Evolutionary conservation across 257 asterid species (phyloP), one percentile per base, ranked within the genome.

Genomic region (Haberlea rhodopensis): DNA sequence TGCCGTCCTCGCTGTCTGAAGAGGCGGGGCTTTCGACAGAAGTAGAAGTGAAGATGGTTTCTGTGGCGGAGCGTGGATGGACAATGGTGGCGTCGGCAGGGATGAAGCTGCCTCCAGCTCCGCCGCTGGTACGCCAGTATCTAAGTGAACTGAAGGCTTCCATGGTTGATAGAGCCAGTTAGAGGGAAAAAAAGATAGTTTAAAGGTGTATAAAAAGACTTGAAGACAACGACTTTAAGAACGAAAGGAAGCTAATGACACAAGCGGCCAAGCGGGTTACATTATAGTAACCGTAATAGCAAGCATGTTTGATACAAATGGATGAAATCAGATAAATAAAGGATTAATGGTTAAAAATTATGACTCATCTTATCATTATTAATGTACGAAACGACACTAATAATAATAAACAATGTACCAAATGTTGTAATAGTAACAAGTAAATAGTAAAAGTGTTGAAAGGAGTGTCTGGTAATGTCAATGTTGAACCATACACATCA

Each of bases 161-260:
- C 86, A 81, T 81, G 15, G 83, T 81, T 27, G 86, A 81, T 55
- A 81, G 73, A 81, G 86, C 83, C 86, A 81, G 86, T 68, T 0
- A 29, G 34, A 29, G 34, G 13, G 3, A 37, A 37, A 37, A 0
- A 5, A n/a, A 37, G 46, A n/a, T 3, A 3, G 11, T 37, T 37
- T 10, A 11, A 10, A 11, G 37, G 37, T 29, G 37, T 29, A 29
- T 29, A 29, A 29, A 29, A n/a, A 11, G n/a, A 37, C 16, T 37
- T 10, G 11, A 37, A 37, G 46, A 37, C 46, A 11, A 37, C 8
- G n/a, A 37, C 46, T 37, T 37, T 37, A 10, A 37, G 46, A 11
- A 10, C n/a, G n/a, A n/a, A 37, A 37, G 46, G n/a, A 37, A 37
- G 4, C 40, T n/a, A n/a, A n/a, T n/a, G n/a, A n/a, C n/a, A n/a